phyloP scores from a whole-genome alignment of 1,139 yeast species.

The Yamadazyma jaroonii region DNA sequence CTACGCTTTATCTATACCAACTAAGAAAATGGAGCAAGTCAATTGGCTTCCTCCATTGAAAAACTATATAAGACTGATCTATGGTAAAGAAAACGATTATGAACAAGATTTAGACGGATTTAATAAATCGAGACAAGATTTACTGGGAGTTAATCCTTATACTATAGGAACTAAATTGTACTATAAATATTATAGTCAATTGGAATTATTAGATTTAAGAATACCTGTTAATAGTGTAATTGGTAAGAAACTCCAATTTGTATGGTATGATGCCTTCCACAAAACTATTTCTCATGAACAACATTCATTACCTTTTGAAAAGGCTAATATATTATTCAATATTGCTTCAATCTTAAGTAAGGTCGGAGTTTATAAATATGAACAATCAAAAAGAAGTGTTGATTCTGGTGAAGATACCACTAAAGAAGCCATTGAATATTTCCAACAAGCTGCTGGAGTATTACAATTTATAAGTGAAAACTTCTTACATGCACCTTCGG shows the following conservation, averaged over 20 bases:
- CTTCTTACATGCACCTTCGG: slow-evolving; percentile 86
- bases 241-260: slow-evolving; percentile 53
- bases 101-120: slow-evolving; percentile 54
- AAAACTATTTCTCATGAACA: slow-evolving; percentile 38
- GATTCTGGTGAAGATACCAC: slow-evolving; percentile 12
- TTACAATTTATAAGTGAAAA: slow-evolving; percentile 71
- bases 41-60: slow-evolving; percentile 69
- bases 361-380: slow-evolving; percentile 52
- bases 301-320: slow-evolving; percentile 76
- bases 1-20: slow-evolving; percentile 32
- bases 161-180: slow-evolving; percentile 49
- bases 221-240: slow-evolving; percentile 64
- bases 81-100: slow-evolving; percentile 62
- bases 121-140: slow-evolving; percentile 60
- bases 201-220: slow-evolving; percentile 76
- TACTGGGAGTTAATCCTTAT: slow-evolving; percentile 56
- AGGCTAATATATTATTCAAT: slow-evolving; percentile 81
- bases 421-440: slow-evolving; percentile 58
- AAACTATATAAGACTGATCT: slow-evolving; percentile 56
- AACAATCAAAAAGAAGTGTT: slow-evolving; percentile 39
- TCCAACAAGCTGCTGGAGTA: slow-evolving; percentile 81
- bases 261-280: slow-evolving; percentile 78
- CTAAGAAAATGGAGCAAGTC: slow-evolving; percentile 56
- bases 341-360: slow-evolving; percentile 35
- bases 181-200: slow-evolving; percentile 73